Evolutionary conservation across 441 rosid species (phyloP), one percentile per base, ranked within the genome.

Genomic region (Corymbia calophylla): DNA sequence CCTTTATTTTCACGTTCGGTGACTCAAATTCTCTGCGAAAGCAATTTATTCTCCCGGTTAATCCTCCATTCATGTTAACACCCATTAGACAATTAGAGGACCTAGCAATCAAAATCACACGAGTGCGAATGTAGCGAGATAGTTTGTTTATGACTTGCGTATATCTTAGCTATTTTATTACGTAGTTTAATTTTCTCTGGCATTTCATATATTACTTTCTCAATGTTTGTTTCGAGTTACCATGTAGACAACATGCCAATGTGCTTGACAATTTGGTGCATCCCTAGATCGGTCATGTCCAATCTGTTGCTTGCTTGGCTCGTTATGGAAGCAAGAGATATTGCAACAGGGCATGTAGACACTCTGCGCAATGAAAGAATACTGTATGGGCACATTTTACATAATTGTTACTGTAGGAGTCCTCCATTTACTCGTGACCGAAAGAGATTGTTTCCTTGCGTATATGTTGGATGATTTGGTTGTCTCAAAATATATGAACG

Each of bases 401-500:
- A 3, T 73, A 3, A 39, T 21, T 39, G 82, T 73, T 39, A 7
- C 29, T 21, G 16, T 73, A 7, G 29, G 49, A 39, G 49, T 73
- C 25, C 49, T 73, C n/a, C 51, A 39, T 39, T 70, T 21, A 39
- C 51, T 73, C 23, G 82, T 73, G 49, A 73, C 51, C 18, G 39
- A 11, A 6, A 73, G 49, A 39, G 82, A 73, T 73, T 73, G 27
- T 21, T 21, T 39, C 82, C n/a, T 77, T 44, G n/a, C 5, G 2
- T n/a, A 77, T n/a, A 25, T 77, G 51, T 15, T 44, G 84, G 84
- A 1, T 3, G 51, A 77, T 77, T 23, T 77, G 53, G 53, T 44
- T 0, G 5, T 73, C n/a, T 21, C 23, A 77, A 77, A 77, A 8
- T 0, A n/a, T 23, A 7, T 18, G 2, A 77, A 44, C 2, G 5